A percentile compares a stretch with the other conserved stretches of the same genome.
phyloP scores from a whole-genome alignment of 768 basidiomycete genomes.

The Lenzites betulinus region DNA sequence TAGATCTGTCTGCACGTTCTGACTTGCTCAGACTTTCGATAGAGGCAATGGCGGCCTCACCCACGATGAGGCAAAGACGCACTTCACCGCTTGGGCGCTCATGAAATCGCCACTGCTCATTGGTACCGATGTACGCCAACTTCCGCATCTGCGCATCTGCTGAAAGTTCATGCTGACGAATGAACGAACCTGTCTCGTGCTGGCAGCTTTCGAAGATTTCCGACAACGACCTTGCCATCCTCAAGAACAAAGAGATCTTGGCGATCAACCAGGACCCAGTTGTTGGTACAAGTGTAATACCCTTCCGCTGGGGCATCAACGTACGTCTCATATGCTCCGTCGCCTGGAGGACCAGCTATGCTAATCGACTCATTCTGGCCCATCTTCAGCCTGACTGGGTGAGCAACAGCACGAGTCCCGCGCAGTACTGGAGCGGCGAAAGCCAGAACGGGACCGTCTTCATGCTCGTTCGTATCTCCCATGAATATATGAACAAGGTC shows the following conservation, averaged over 20 bases:
- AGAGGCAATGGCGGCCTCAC: slow-evolving; percentile 67
- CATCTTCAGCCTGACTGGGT: slow-evolving; percentile 30
- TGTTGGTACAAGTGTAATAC: slow-evolving; percentile 59
- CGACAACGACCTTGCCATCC: slow-evolving; percentile 52
- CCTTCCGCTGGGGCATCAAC: slow-evolving; percentile 70
- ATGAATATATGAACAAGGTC: background rate
- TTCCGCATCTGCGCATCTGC: background rate
- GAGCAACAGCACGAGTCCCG: slow-evolving; percentile 51
- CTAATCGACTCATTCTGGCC: too few relatives aligned
- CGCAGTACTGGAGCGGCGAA: slow-evolving; percentile 73
- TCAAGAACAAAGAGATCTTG: slow-evolving; percentile 64
- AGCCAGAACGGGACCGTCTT: slow-evolving; percentile 65
- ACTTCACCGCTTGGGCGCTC: slow-evolving; percentile 74
- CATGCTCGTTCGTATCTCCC: slow-evolving; percentile 58
- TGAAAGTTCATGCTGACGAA: too few relatives aligned
- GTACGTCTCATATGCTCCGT: too few relatives aligned
- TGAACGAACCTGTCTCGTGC: too few relatives aligned
- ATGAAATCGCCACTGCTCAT: slow-evolving; percentile 71
- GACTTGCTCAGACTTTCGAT: background rate
- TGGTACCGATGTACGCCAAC: slow-evolving; percentile 43
- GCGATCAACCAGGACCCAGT: slow-evolving; percentile 72
- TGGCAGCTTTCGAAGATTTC: slow-evolving; percentile 53
- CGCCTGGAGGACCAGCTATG: too few relatives aligned
- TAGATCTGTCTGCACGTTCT: background rate
- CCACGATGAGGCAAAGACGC: slow-evolving; percentile 64